phyloP scores from a whole-genome alignment of 257 asterid genomes.

The Solanum microdontum region DNA sequence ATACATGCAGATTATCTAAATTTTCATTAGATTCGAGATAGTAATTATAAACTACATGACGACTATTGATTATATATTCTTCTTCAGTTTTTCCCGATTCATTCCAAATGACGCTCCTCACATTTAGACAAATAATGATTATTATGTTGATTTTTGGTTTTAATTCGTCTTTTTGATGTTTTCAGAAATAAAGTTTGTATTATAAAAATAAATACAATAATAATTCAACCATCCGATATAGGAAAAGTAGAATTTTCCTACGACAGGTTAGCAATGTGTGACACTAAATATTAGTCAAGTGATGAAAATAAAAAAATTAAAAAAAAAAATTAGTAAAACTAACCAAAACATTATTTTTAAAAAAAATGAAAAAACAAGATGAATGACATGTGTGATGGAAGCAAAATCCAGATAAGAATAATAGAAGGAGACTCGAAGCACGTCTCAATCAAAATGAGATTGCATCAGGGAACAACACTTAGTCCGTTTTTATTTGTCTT shows the following conservation, averaged over 20 bases:
- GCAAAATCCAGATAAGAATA: neutral
- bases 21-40: neutral
- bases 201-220: neutral
- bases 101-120: neutral
- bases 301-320: neutral
- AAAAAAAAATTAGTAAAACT: neutral
- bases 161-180: neutral
- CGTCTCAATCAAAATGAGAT: neutral
- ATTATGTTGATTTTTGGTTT: neutral
- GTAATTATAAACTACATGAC: neutral
- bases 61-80: neutral
- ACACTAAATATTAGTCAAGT: neutral
- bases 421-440: neutral
- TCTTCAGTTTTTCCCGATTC: neutral
- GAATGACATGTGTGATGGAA: neutral
- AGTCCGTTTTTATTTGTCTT: neutral
- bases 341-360: neutral
- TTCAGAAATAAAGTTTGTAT: neutral
- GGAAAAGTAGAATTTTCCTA: neutral
- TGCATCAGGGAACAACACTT: neutral
- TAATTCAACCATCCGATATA: neutral
- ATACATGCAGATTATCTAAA: neutral
- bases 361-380: neutral
- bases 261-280: neutral
- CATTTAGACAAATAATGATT: neutral